A percentile compares a stretch with the other conserved stretches of the same genome.
Conservation (phyloP, 2,329 filamentous ascomycete genomes). For the Fusarium chuoi region DNA sequence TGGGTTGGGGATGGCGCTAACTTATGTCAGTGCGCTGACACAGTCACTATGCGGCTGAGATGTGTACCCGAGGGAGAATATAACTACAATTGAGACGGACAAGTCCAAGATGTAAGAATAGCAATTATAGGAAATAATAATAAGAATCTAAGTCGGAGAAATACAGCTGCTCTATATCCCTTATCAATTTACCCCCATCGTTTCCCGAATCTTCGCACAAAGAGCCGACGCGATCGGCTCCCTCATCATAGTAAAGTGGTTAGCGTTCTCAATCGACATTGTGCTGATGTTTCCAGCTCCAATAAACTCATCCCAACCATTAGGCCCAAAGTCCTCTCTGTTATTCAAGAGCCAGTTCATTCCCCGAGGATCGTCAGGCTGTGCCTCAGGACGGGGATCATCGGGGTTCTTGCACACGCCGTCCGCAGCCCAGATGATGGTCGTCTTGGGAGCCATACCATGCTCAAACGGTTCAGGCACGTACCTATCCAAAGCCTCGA, state of each 20-base stretch:
- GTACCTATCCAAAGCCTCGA: neutral
- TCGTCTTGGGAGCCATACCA: neutral
- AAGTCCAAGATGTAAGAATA: neutral
- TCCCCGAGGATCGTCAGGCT: neutral
- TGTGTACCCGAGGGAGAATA: too few species aligned
- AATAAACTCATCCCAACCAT: neutral
- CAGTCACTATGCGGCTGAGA: neutral
- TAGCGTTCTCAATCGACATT: neutral
- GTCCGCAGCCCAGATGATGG: neutral
- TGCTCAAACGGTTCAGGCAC: neutral
- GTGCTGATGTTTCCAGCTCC: neutral
- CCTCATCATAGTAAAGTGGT: neutral
- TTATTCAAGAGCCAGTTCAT: slow-evolving; percentile 4
- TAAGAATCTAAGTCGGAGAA: neutral
- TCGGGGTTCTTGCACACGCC: neutral
- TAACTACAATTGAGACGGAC: too few species aligned
- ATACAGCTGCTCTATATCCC: fast-evolving
- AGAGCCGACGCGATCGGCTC: neutral
- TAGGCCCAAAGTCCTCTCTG: neutral
- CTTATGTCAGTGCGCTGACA: neutral
- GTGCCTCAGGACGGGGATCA: neutral
- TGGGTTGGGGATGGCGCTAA: neutral
- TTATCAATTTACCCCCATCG: neutral
- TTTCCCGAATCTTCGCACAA: neutral
- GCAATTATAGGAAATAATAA: neutral